Evolutionary conservation across 352 stramenopile species (phyloP).

Genomic region (Phytophthora hibernalis): DNA sequence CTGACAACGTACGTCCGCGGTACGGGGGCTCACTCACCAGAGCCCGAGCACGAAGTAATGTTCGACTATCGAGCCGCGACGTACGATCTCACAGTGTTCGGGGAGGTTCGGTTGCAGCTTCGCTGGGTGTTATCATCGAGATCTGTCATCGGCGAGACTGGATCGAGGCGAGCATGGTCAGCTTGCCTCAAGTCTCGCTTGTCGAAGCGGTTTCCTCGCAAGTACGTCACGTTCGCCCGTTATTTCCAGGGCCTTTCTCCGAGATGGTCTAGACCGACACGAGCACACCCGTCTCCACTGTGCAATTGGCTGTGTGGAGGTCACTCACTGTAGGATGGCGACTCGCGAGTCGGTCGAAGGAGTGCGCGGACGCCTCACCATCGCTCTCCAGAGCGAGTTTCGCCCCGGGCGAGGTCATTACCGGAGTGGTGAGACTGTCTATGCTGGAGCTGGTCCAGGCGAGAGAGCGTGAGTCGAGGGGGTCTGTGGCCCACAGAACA

Average conservation of each 20-base stretch:
- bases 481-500: too few species aligned
- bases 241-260: slow-evolving; percentile 27
- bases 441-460: slow-evolving; percentile 31
- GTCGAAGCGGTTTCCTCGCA: slow-evolving; percentile 30
- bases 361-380: slow-evolving; percentile 32
- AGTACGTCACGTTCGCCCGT: slow-evolving; percentile 24
- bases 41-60: slow-evolving; percentile 7
- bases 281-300: slow-evolving; percentile 23
- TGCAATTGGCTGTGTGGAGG: slow-evolving; percentile 16
- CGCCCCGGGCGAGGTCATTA: slow-evolving; percentile 36
- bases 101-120: slow-evolving; percentile 5
- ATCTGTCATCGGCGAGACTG: slow-evolving; percentile 25
- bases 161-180: neutral
- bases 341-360: slow-evolving; percentile 40
- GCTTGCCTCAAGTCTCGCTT: too few species aligned
- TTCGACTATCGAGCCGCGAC: slow-evolving; percentile 9
- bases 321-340: slow-evolving; percentile 12
- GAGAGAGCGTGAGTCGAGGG: slow-evolving; percentile 39
- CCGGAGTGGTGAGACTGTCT: slow-evolving; percentile 33
- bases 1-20: too few species aligned
- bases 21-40: slow-evolving; percentile 9
- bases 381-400: slow-evolving; percentile 37
- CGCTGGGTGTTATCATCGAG: slow-evolving; percentile 15
- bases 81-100: slow-evolving; percentile 1
- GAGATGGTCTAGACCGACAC: neutral